phyloP scores from a whole-genome alignment of 257 asterid species.

The Lithospermum erythrorhizon region DNA sequence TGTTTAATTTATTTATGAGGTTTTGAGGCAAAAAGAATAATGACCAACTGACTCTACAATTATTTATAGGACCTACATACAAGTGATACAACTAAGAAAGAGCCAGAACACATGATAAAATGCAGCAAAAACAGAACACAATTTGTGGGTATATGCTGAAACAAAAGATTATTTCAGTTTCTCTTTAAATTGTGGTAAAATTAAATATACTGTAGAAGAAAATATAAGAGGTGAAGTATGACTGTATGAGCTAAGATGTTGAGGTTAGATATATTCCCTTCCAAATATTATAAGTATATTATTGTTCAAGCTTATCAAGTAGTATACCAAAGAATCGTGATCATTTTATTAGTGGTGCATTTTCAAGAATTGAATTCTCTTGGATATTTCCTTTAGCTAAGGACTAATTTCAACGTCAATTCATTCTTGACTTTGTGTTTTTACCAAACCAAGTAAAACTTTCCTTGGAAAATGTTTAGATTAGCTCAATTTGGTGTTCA shows the following conservation, averaged over 20 bases:
- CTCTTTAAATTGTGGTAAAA: background rate
- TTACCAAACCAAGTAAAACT: background rate
- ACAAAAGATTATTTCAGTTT: background rate
- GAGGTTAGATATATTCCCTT: background rate
- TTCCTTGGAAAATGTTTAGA: background rate
- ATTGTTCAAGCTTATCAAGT: background rate
- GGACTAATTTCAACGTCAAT: background rate
- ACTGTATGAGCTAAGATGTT: background rate
- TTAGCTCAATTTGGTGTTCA: background rate
- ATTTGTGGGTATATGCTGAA: too few relatives aligned
- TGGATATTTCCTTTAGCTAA: background rate
- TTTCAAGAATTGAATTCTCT: background rate
- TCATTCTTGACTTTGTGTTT: background rate
- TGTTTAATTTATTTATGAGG: background rate
- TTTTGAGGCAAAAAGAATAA: conserved; percentile 13
- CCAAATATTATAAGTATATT: background rate
- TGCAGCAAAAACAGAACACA: too few relatives aligned
- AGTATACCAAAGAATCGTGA: background rate
- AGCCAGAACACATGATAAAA: too few relatives aligned
- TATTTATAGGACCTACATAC: conserved; percentile 2
- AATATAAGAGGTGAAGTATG: too few relatives aligned
- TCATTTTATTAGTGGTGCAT: background rate
- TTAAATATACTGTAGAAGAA: background rate
- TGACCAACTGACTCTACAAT: background rate
- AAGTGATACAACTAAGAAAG: too few relatives aligned